These are phyloP conservation scores for Thermothielavioides terrestris DNA, from an alignment of 495 filamentous ascomycete species.

Conservation along the genomic window DNA sequence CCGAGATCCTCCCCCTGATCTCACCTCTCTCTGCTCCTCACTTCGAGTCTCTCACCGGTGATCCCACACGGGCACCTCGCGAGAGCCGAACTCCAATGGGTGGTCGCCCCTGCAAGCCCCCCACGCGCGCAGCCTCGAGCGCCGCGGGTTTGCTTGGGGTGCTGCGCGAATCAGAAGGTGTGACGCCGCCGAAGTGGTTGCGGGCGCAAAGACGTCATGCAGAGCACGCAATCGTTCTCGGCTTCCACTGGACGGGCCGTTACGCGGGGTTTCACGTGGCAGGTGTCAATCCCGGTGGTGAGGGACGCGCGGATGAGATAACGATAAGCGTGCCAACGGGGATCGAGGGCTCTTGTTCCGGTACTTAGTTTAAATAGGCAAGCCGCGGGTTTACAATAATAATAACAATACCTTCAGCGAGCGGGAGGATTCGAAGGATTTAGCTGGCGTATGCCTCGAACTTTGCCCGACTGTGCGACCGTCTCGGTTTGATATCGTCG, in stretches of 20 bases:
- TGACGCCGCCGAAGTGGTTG: not conserved
- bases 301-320: not conserved
- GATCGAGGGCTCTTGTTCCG: too few species aligned
- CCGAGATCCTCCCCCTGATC: not conserved
- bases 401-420: too few species aligned
- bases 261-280: not conserved
- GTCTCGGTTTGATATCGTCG: not conserved
- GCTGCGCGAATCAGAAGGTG: conserved; percentile 9
- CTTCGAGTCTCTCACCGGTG: not conserved
- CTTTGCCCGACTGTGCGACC: not conserved
- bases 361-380: too few species aligned
- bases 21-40: not conserved
- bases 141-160: conserved; percentile 7
- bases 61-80: not conserved
- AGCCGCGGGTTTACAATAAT: too few species aligned
- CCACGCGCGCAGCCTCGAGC: conserved; percentile 17
- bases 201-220: conserved; percentile 20
- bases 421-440: not conserved
- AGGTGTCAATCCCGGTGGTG: not conserved
- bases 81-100: not conserved
- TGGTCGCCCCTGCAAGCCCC: conserved; percentile 1
- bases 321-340: not conserved
- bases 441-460: not conserved
- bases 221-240: conserved; percentile 25
- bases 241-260: conserved; percentile 13